phyloP scores from a whole-genome alignment of 495 filamentous ascomycete species.

The Neurospora sp. region DNA sequence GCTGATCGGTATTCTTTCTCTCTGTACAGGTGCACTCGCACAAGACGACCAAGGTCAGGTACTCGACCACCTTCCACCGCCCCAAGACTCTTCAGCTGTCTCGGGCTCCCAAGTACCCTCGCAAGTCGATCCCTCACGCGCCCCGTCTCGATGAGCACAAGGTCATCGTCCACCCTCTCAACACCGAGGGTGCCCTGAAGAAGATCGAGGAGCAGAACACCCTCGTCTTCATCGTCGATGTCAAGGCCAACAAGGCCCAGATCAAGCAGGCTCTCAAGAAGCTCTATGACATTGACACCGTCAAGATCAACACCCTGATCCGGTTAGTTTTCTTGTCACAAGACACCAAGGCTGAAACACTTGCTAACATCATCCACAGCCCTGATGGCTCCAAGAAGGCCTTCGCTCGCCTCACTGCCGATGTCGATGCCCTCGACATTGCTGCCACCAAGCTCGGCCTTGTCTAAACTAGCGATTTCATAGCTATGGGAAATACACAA shows the following conservation, averaged over 20 bases:
- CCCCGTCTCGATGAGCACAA: slow-evolving; percentile 90
- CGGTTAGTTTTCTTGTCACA: slow-evolving; percentile 46
- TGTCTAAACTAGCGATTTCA: slow-evolving; percentile 51
- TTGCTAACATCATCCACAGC: slow-evolving; percentile 34
- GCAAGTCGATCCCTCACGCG: slow-evolving; percentile 82
- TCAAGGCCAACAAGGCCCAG: slow-evolving; percentile 99
- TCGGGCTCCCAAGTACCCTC: slow-evolving; percentile 90
- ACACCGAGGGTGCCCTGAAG: slow-evolving; percentile 99
- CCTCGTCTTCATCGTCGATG: slow-evolving; percentile 95
- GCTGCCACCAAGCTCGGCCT: slow-evolving; percentile 97
- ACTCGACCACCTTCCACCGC: slow-evolving; percentile 91
- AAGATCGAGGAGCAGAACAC: slow-evolving; percentile 99
- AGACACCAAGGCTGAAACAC: no score
- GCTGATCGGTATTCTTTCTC: slow-evolving; percentile 5
- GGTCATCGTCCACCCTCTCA: slow-evolving; percentile 73
- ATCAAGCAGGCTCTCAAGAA: slow-evolving; percentile 98
- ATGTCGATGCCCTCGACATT: slow-evolving; percentile 98
- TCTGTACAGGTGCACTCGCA: slow-evolving; percentile 56
- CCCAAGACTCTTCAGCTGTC: slow-evolving; percentile 89
- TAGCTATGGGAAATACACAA: slow-evolving; percentile 1
- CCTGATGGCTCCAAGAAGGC: slow-evolving; percentile 98
- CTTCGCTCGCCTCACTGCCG: slow-evolving; percentile 84
- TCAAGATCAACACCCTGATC: slow-evolving; percentile 99
- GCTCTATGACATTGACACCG: slow-evolving; percentile 93
- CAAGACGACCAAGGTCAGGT: slow-evolving; percentile 87